Base-by-base conservation (phyloP, 257 asterid genomes). In the Leptodermis oblonga region DNA sequence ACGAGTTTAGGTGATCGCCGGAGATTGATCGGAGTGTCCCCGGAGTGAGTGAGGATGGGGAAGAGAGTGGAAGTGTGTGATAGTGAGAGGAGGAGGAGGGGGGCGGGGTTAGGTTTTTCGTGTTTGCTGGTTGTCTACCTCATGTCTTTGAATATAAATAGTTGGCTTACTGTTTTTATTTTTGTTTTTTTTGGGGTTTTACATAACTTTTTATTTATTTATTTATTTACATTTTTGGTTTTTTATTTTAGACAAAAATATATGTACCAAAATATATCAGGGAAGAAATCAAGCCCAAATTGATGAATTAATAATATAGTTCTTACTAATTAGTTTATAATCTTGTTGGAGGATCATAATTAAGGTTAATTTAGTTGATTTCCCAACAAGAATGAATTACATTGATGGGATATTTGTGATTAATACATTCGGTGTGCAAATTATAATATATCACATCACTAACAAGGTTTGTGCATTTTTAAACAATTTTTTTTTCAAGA, bases 121-220 rank as follows among this genome's bases (percentile, higher is more conserved):
- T 69, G 85, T 77, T 78, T 82, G 74, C 73, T 64, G 76, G 79
- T 81, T 77, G 69, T 62, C 84, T 33, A 20, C 31, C 84, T 63
- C 79, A 73, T 74, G 75, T 80, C 82, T 66, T 77, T 68, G 78
- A 61, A 65, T 82, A 88, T 89, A 90, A 85, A 85, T 84, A 86
- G 86, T 73, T 78, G 79, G 66, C 58, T 72, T 60, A 3, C 25
- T 17, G 36, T 59, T 74, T 82, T 82, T 42, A 51, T 64, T 37
- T 70, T 70, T 81, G 3, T 22, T 28, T 55, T 26, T 33, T 73
- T 79, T 71, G 12, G 18, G 22, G 26, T 68, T 56, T n/a, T n/a
- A n/a, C n/a, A n/a, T n/a, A n/a, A n/a, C n/a, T 6, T 67, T 63
- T 15, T 2, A 25, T 62, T 71, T 51, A 23, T 15, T 72, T 34